Base-by-base conservation (phyloP, 2,329 filamentous ascomycete species). In the Teratosphaeria gauchensis region DNA sequence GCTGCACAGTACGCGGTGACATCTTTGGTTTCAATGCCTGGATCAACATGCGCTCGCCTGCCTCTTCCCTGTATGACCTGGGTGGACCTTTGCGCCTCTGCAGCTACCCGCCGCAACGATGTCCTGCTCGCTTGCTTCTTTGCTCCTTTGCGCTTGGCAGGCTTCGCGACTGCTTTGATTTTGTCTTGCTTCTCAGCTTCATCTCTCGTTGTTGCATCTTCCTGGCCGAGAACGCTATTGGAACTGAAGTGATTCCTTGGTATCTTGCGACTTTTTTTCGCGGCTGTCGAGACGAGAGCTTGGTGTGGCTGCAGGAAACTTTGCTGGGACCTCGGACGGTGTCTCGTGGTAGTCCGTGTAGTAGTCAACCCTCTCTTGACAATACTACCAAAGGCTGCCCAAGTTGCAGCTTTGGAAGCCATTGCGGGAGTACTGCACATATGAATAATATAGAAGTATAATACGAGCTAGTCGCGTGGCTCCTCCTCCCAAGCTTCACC, bases 51-150 rank as follows among this genome's bases (percentile, higher is more conserved):
- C 53, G 72, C 71, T 52, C 71, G 72, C 56, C 70, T 72, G 19
- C 77, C 76, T 58, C 67, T 70, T 55, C 77, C 74, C 66, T 78
- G 79, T 62, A 85, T 74, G 63, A 82, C 76, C 1, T 77, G 77
- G 64, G 76, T 79, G 59, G 77, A 83, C 64, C 75, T 77, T 74
- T 96, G 90, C 19, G 92, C 91, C 67, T 94, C 90, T 19, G 90
- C 88, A 33, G 92, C 90, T 12, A 95, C 90, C 59, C 91, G 83
- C 58, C 92, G 85, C 33, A 96, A 78, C 1, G 90, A 94, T 62
- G 86, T 88, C 64, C 90, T 88, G 52, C 83, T 76, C 28, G 79
- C 77, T 3, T 81, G 76, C 28, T 76, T 75, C 61, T 81, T 74
- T 79, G 77, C 67, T 77, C 79, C 65, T 56, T 65, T 64, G 16